Evolutionary conservation across 805 yeast species (phyloP), one percentile per base, ranked within the genome.

Genomic region (Ogataea degrootiae): DNA sequence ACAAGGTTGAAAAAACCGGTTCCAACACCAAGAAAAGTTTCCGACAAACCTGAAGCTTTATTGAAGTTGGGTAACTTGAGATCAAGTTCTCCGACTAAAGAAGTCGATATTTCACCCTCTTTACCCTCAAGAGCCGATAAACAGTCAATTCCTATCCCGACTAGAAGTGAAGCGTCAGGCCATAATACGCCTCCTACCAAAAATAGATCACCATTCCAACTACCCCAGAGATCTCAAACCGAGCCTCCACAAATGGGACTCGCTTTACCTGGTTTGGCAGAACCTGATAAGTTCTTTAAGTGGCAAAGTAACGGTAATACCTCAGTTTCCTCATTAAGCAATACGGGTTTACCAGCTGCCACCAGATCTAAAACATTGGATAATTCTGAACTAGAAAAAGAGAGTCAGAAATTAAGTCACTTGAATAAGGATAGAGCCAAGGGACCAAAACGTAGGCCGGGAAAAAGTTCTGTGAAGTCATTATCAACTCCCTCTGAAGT

Each of bases 361-460:
- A 45, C 14, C 19, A 52, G 53, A 37, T 43, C 61, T 4, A 53
- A 31, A 41, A 55, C 55, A 3, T 21, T 53, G 22, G 61, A 58
- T 31, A 44, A 51, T 17, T 49, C 58, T 23, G 55, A 51, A 39
- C 45, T 60, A 37, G 58, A 50, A 4, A 47, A 54, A 35, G 54
- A 53, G 41, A 54, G 60, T 0, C 61, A 53, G 14, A 68, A 67
- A 38, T 61, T 77, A 41, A 62, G 62, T 0, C 82, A 78, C 57
- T 60, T 73, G 2, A 77, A 70, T 40, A 79, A 77, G 54, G 47
- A 61, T 0, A 63, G 83, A 45, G 65, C 80, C 16, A 72, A 66
- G 46, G 83, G 83, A 0, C 83, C 83, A 0, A 75, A 71, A 55
- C 61, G 83, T 51, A 63, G 74, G 43, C 63, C 74, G 17, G 82